Evolutionary conservation across 345 rosid genomes (phyloP).

Genomic region (Citropsis articulata): DNA sequence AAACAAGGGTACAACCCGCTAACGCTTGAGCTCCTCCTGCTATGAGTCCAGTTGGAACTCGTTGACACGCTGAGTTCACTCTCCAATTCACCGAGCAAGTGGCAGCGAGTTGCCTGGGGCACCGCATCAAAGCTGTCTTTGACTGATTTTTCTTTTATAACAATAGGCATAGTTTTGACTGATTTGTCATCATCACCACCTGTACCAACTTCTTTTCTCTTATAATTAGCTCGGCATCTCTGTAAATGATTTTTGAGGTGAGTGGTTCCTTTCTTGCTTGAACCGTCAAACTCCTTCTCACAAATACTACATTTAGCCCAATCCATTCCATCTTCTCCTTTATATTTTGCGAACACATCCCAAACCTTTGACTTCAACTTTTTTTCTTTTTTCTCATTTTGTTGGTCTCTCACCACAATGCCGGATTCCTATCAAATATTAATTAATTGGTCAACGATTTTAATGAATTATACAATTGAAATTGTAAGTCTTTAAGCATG

Average conservation of each 20-base stretch:
- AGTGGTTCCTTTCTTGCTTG: background rate
- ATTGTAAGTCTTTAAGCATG: too few relatives aligned
- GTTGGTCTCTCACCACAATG: too few relatives aligned
- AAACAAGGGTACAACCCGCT: slow-evolving; percentile 58
- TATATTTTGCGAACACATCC: background rate
- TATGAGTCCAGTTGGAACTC: slow-evolving; percentile 18
- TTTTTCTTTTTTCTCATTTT: background rate
- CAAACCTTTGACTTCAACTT: background rate
- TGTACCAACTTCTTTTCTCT: background rate
- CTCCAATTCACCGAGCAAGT: slow-evolving; percentile 51
- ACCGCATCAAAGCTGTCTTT: background rate
- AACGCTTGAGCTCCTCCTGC: slow-evolving; percentile 35
- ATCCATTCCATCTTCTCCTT: background rate
- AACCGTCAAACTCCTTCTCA: background rate
- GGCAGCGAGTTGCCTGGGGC: background rate
- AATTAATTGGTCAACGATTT: too few relatives aligned
- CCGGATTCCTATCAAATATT: too few relatives aligned
- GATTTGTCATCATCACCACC: background rate
- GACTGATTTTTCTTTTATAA: background rate
- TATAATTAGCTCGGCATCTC: background rate
- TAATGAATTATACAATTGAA: too few relatives aligned
- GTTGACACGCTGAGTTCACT: slow-evolving; percentile 12
- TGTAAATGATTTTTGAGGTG: background rate
- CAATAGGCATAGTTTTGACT: background rate
- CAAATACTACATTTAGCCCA: background rate